Evolutionary conservation across 306 rosid genomes (phyloP), one percentile per base, ranked within the genome.

Genomic region (Dryas octopetala): DNA sequence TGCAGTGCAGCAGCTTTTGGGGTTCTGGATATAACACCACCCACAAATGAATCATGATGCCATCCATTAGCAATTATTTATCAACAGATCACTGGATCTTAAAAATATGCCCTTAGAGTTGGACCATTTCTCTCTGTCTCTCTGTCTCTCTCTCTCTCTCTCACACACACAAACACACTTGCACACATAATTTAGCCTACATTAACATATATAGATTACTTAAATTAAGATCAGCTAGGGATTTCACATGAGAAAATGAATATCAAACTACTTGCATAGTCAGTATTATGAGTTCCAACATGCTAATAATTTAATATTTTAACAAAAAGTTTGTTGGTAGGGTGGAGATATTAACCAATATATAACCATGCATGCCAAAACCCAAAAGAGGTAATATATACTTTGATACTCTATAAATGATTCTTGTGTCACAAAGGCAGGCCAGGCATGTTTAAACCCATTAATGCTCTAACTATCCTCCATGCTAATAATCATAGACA

Each of bases 41-140:
- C 76, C 87, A 77, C 84, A 82, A 64, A 73, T 61, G 68, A 86
- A 81, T 77, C 72, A 75, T 83, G 88, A 80, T 86, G 81, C 83
- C 86, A 76, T 76, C 83, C 83, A 85, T 79, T 77, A 78, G 82
- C 79, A 82, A 87, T 84, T 82, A 91, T 85, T 74, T 82, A 75
- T 71, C 84, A 83, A 80, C 85, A 76, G 66, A 32, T 32, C 38
- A 64, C 81, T 72, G 66, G 51, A 77, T 62, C 46, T 53, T 60
- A 44, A 66, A 19, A 38, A 43, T 59, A 63, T 63, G 60, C 46
- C 67, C 66, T 17, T 17, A 32, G 26, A 4, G 55, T 52, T 70
- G 58, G 71, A 45, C 60, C 66, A 32, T 74, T 16, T 62, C 45
- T 5, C 48, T 45, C 71, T 28, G 1, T 32, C 38, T 32, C 38